These are phyloP conservation scores for Rosa rugosa DNA, from an alignment of 306 rosid genomes.

Conservation along the genomic window DNA sequence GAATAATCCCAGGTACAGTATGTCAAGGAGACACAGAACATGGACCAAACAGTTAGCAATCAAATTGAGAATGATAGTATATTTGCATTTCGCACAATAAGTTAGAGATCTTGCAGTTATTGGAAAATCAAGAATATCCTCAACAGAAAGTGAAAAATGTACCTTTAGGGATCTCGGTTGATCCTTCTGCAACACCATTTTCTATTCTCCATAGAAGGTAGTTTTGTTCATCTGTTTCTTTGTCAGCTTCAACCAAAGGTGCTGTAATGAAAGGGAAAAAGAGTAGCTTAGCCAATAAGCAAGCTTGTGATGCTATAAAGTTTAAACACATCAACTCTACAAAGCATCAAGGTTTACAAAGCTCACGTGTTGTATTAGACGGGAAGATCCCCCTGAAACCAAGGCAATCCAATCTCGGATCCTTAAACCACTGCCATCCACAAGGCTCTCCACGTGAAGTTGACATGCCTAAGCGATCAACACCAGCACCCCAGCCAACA, in stretches of 20 bases:
- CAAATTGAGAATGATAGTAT: not conserved
- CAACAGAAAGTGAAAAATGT: slow-evolving; percentile 4
- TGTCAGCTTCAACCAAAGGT: slow-evolving; percentile 71
- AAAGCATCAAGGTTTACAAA: slow-evolving; percentile 27
- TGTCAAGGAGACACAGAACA: not conserved
- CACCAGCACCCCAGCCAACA: slow-evolving; percentile 86
- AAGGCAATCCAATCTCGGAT: slow-evolving; percentile 77
- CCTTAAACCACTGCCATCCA: slow-evolving; percentile 93
- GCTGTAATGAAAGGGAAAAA: slow-evolving; percentile 48
- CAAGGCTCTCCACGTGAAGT: slow-evolving; percentile 50
- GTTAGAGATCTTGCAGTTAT: not conserved
- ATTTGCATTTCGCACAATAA: not conserved
- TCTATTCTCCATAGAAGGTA: slow-evolving; percentile 69
- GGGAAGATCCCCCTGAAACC: slow-evolving; percentile 96
- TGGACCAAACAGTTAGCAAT: not conserved
- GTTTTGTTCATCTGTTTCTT: slow-evolving; percentile 79
- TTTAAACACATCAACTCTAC: slow-evolving; percentile 24
- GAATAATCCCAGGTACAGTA: not conserved
- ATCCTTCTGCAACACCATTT: slow-evolving; percentile 92
- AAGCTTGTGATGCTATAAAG: not conserved
- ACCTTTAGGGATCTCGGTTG: slow-evolving; percentile 89
- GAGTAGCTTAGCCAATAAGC: not conserved
- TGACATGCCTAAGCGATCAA: slow-evolving; percentile 52
- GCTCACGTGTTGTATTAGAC: slow-evolving; percentile 64
- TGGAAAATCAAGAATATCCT: not conserved